Evolutionary conservation across 495 filamentous ascomycete genomes (phyloP), one percentile per base, ranked within the genome.

Genomic region (Hypoxylon perforatum): DNA sequence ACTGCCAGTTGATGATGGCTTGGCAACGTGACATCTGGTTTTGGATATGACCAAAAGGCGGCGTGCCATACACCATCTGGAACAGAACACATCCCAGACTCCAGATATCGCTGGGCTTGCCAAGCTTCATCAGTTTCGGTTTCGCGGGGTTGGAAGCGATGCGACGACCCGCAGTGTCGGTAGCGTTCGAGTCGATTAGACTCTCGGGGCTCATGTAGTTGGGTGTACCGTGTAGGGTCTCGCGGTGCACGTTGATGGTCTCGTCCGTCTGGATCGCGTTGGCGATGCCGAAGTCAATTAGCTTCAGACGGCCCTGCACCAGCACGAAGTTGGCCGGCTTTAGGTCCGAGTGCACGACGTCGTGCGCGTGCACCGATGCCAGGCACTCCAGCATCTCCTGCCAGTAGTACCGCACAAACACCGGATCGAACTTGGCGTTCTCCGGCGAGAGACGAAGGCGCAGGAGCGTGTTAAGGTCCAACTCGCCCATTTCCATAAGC

Each of bases 201-300:
- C 91, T 91, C 75, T 99, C 95, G 0, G 95, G 95, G 2, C 92
- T 94, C 96, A 99, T 98, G 82, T 98, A 99, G 74, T 97, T 99
- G 1, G 96, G 93, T 1, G 95, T 99, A 22, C 95, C 95, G 59
- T 97, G 88, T 76, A 97, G 92, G 15, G 90, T 90, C 69, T 99
- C 96, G 57, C 95, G 91, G 75, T 99, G 94, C 18, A 99, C 94
- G 66, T 99, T 99, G 70, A 97, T 91, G 0, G 95, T 99, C 76
- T 97, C 87, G 67, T 98, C 95, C 1, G 83, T 86, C 71, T 95
- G 89, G 71, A 99, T 98, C 21, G 95, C 92, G 73, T 97, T 97
- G 54, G 95, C 94, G 72, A 99, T 99, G 63, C 95, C 95, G 74
- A 99, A 99, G 76, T 96, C 92, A 64, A 96, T 96, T 45, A 96